A percentile compares a stretch with the other conserved stretches of the same genome.
Evolutionary conservation across 495 filamentous ascomycete species (phyloP).

Genomic region (Aspergillus sparsus): DNA sequence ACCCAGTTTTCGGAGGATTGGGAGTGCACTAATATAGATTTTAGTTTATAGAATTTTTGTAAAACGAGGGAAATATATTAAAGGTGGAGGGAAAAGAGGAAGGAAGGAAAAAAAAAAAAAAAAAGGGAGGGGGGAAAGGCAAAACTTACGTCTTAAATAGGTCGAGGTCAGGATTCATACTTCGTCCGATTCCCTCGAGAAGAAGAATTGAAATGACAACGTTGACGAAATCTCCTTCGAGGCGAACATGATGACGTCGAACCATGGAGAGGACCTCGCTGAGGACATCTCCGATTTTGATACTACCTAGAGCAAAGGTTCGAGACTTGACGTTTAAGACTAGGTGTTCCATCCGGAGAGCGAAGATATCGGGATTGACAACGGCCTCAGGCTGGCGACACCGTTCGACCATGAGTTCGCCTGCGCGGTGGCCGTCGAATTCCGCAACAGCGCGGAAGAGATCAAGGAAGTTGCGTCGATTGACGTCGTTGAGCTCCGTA

Average conservation of each 20-base stretch:
- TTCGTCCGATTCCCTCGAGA: constrained; percentile 90
- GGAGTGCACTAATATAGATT: constrained; percentile 64
- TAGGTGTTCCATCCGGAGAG: constrained; percentile 94
- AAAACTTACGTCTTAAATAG: constrained; percentile 71
- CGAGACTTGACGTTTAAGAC: constrained; percentile 84
- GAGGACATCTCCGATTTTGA: constrained; percentile 95
- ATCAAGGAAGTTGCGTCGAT: constrained; percentile 90
- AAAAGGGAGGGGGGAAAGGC: not conserved
- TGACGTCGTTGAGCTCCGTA: constrained; percentile 83
- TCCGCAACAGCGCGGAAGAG: constrained; percentile 95
- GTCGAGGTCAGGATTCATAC: constrained; percentile 82
- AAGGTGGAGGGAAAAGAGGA: not conserved
- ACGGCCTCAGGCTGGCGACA: constrained; percentile 90
- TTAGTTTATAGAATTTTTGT: no score
- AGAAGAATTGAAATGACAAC: constrained; percentile 94
- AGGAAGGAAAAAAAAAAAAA: not conserved
- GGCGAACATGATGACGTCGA: constrained; percentile 84
- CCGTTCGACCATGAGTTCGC: constrained; percentile 93
- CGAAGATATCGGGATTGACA: constrained; percentile 84
- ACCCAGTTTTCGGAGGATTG: constrained; percentile 87
- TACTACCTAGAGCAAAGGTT: constrained; percentile 89
- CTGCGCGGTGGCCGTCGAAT: constrained; percentile 95
- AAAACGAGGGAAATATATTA: no score
- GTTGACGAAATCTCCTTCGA: constrained; percentile 98
- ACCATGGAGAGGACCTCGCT: constrained; percentile 92